Evolutionary conservation across 2,329 filamentous ascomycete species (phyloP), one percentile per base, ranked within the genome.

Genomic region (Waltergamsia citrina): DNA sequence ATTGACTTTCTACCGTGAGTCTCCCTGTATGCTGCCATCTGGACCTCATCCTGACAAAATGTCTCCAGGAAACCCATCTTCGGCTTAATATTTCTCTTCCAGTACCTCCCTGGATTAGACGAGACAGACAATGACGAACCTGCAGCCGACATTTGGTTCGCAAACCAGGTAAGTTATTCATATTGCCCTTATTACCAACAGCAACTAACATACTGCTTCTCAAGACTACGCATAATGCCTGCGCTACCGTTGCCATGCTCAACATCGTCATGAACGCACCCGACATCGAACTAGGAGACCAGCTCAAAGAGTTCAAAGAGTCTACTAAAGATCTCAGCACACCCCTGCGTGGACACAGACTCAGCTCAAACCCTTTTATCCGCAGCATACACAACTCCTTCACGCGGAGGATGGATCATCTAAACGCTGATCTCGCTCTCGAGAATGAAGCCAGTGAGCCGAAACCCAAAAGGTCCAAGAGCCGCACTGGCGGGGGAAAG

Each of bases 221-320:
- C 6, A 9, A 90, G 80, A 86, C 84, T 1, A 81, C 78, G 1
- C 70, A 74, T 36, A 94, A 94, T 55, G 81, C 86, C 18, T 98
- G 92, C 57, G 92, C 86, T 15, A 92, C 85, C n/a, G 76, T 95
- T 29, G 87, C 92, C 4, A 67, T 96, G 43, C 71, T 95, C 46
- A 96, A 96, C 48, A 94, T 95, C 39, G 64, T 94, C 50, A 93
- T 94, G 74, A 96, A 96, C 51, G 69, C 78, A 17, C 62, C 74
- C 0, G 65, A 63, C 0, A 57, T 86, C 4, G 60, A 76, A 9
- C 68, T 95, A 6, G 86, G 87, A 4, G 59, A 74, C n/a, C 67
- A 79, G 38, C 68, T 96, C 2, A 57, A 65, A 19, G 59, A 66
- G 11, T 94, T 96, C 62, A 90, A 85, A 47, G 61, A 77, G 1